These are phyloP conservation scores for Thermomyces lanuginosus DNA, from an alignment of 2,329 filamentous ascomycete species.

Conservation along the genomic window DNA sequence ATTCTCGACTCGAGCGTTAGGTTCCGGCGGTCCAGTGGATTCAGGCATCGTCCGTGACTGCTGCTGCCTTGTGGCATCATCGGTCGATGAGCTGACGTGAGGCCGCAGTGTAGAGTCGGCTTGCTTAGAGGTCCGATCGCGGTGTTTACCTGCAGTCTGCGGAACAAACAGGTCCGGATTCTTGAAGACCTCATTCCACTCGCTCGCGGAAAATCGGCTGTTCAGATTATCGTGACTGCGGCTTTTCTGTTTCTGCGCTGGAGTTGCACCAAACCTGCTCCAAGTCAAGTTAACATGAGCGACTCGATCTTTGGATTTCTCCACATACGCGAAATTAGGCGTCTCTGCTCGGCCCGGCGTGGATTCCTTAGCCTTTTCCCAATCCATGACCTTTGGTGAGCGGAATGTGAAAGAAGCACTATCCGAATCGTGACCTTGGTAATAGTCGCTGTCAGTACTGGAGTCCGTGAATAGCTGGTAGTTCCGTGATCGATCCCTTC, in stretches of 20 bases:
- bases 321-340: no score
- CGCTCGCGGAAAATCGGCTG: conserved; percentile 26
- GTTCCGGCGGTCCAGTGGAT: no score
- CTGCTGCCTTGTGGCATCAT: conserved; percentile 11
- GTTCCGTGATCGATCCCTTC: conserved; percentile 8
- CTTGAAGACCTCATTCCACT: conserved; percentile 25
- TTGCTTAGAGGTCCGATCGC: conserved; percentile 7
- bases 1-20: conserved; percentile 23
- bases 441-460: conserved; percentile 13
- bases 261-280: no score
- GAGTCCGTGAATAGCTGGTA: conserved; percentile 10
- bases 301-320: no score
- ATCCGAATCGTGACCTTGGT: conserved; percentile 12
- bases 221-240: conserved; percentile 19
- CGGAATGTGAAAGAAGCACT: conserved; percentile 12
- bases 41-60: conserved; percentile 18
- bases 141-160: conserved; percentile 11
- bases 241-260: no score
- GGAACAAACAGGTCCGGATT: conserved; percentile 22
- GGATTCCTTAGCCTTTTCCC: no score
- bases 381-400: conserved; percentile 8
- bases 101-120: conserved; percentile 7
- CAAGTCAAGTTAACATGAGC: no score
- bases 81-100: conserved; percentile 7
- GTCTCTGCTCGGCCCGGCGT: no score